A percentile compares a stretch with the other conserved stretches of the same genome.
Evolutionary conservation across 2,329 filamentous ascomycete species (phyloP).

Genomic region (Helotiales sp.): DNA sequence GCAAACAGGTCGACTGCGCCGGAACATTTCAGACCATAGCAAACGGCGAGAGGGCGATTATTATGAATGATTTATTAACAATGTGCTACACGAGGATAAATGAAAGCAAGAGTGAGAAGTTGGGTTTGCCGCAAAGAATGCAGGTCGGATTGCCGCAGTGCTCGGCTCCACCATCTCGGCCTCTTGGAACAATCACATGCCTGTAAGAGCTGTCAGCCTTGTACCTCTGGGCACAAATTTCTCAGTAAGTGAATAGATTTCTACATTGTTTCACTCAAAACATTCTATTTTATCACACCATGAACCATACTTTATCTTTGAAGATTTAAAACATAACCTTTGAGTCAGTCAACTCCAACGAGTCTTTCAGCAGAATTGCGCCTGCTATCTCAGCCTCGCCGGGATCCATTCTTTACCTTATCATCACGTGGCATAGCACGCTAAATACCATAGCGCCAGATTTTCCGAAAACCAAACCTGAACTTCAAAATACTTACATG

Average conservation of each 20-base stretch:
- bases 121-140: neutral
- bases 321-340: no score
- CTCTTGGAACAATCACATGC: slow-evolving; percentile 14
- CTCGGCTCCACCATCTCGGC: slow-evolving; percentile 8
- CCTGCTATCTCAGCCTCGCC: neutral
- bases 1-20: slow-evolving; percentile 10
- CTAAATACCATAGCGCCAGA: neutral
- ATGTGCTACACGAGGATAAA: neutral
- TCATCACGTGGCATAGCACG: neutral
- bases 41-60: neutral
- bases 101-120: neutral
- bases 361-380: neutral
- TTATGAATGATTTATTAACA: neutral
- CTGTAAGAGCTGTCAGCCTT: neutral
- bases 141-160: neutral
- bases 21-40: slow-evolving; percentile 21
- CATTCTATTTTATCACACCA: no score
- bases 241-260: no score
- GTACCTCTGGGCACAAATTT: neutral
- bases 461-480: neutral
- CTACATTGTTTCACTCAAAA: no score
- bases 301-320: no score
- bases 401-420: slow-evolving; percentile 4
- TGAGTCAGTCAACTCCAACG: neutral
- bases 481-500: neutral